Evolutionary conservation across 1,139 yeast species (phyloP), one percentile per base, ranked within the genome.

Genomic region (Debaryomyces subglobosus): DNA sequence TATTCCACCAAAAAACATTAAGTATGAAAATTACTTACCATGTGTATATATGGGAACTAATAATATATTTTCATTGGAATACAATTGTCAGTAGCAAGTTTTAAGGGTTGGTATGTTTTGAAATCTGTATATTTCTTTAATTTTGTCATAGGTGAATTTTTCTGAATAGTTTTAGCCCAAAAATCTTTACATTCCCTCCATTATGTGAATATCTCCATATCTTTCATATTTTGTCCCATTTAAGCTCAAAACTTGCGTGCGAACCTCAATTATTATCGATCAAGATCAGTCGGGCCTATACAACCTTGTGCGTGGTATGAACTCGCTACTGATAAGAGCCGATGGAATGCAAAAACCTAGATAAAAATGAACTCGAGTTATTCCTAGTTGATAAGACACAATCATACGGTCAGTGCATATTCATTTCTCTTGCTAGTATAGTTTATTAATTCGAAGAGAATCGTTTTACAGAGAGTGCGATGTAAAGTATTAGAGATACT

Each of bases 221-320:
- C 5, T 13, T 15, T 9, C 24, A 12, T 12, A 39, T n/a, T 39
- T 27, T 39, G 32, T 39, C 42, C 42, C 43, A 40, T n/a, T 40
- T 30, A 40, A 40, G 4, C 21, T 8, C 5, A 13, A 5, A 5
- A 18, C 20, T 13, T 6, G 36, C 35, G 43, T 40, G 43, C 13
- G 36, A 2, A 10, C 13, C 13, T 40, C 43, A 40, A 40, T 40
- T 40, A 8, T 40, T 20, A 6, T 10, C 34, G 36, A 32, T 40
- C 18, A 9, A 15, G 20, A 6, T 10, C 24, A 27, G 32, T 40
- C 18, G 9, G 34, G 33, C 8, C 12, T 24, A 24, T 24, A 24
- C 27, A 24, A 12, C 4, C 24, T 21, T 5, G 30, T 27, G 12
- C 4, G 5, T 12, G 13, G 12, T 27, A 27, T 27, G 30, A 12